Evolutionary conservation across 768 basidiomycete genomes (phyloP).

Genomic region (Suillus luteus): DNA sequence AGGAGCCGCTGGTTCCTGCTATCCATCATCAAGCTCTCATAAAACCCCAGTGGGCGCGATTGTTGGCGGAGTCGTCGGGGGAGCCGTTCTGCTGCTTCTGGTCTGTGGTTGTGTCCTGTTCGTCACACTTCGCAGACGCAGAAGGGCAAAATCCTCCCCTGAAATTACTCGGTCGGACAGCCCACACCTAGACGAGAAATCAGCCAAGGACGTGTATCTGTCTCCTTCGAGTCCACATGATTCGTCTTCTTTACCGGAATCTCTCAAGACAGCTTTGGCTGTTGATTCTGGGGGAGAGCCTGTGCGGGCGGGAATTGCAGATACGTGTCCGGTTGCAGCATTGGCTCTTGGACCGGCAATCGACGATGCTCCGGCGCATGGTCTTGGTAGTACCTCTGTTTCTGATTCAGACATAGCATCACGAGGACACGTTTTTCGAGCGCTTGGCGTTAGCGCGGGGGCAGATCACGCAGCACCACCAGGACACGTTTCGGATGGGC

Average conservation of each 20-base stretch:
- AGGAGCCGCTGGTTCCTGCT: slow-evolving; percentile 17
- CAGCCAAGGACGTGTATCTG: slow-evolving; percentile 5
- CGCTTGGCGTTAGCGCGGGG: neutral
- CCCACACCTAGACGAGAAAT: neutral
- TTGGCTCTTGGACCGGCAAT: neutral
- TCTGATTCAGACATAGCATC: neutral
- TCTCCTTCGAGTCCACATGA: neutral
- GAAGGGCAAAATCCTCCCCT: neutral
- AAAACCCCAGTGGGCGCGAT: slow-evolving; percentile 19
- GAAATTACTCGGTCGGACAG: neutral
- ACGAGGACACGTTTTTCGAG: neutral
- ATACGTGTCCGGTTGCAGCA: neutral
- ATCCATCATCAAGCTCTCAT: slow-evolving; percentile 9
- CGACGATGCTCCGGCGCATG: neutral
- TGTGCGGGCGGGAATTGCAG: neutral
- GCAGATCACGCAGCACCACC: neutral
- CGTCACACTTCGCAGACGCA: slow-evolving; percentile 17
- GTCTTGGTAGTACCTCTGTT: neutral
- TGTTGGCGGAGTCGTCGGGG: slow-evolving; percentile 28
- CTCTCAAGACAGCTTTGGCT: neutral
- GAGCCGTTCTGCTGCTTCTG: slow-evolving; percentile 17
- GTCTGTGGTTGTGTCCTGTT: slow-evolving; percentile 17
- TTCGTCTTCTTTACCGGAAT: neutral
- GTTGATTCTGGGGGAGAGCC: neutral
- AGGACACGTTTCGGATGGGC: neutral